Conservation (phyloP, 306 rosid genomes). For the Cucurbita ficifolia region DNA sequence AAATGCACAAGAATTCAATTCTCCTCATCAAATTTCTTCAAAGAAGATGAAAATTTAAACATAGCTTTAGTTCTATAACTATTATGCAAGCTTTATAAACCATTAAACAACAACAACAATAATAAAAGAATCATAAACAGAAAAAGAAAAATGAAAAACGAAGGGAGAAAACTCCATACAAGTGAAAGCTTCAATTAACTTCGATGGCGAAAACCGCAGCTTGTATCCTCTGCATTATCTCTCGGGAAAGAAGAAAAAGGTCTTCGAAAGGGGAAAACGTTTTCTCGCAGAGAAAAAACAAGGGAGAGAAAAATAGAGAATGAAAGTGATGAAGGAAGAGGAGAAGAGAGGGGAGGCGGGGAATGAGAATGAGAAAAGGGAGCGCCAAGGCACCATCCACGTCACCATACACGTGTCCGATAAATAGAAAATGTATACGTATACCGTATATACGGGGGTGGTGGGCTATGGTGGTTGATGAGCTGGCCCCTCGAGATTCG, state of each 20-base stretch:
- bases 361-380: conserved; percentile 8
- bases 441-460: conserved; percentile 41
- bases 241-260: conserved; percentile 8
- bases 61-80: not conserved
- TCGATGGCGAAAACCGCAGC: not conserved
- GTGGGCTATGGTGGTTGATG: conserved; percentile 41
- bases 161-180: not conserved
- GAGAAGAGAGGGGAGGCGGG: conserved; percentile 10
- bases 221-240: conserved; percentile 29
- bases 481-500: conserved; percentile 59
- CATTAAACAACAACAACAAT: conserved; percentile 2
- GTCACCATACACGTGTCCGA: conserved; percentile 84
- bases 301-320: conserved; percentile 4
- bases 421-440: conserved; percentile 16
- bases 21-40: not conserved
- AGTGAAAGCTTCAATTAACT: not conserved
- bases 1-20: not conserved
- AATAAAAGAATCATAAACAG: not conserved
- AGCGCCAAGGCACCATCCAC: conserved; percentile 53
- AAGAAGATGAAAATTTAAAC: not conserved
- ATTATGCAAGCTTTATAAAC: not conserved
- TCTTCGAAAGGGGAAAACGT: conserved; percentile 14
- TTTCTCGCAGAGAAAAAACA: conserved; percentile 5
- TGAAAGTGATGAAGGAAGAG: conserved; percentile 13
- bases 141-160: not conserved